A percentile compares a stretch with the other conserved stretches of the same genome.
phyloP scores from a whole-genome alignment of 495 filamentous ascomycete species.

The Daldinia concentrica region DNA sequence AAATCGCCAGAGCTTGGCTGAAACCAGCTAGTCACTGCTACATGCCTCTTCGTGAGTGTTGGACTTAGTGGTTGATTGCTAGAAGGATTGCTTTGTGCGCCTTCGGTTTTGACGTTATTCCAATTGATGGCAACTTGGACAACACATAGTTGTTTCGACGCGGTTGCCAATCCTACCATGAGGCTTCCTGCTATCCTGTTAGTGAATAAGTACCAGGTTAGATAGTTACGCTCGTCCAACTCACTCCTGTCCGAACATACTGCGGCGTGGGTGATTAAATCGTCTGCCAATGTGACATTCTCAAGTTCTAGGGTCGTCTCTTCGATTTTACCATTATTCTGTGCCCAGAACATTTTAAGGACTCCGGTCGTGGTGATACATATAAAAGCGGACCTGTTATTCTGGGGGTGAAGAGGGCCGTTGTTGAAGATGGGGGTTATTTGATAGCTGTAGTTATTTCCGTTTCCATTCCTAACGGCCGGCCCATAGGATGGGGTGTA shows the following conservation, averaged over 20 bases:
- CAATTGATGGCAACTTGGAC: constrained; percentile 69
- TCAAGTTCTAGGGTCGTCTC: constrained; percentile 75
- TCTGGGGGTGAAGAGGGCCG: constrained; percentile 73
- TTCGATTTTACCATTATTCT: constrained; percentile 73
- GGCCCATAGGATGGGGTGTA: constrained; percentile 53
- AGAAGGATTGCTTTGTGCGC: constrained; percentile 47
- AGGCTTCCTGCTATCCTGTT: constrained; percentile 59
- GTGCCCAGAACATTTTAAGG: constrained; percentile 71
- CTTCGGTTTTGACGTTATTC: constrained; percentile 53
- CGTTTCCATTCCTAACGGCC: constrained; percentile 51
- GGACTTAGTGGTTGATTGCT: constrained; percentile 51
- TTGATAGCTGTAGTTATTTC: constrained; percentile 57
- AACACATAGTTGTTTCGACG: constrained; percentile 71
- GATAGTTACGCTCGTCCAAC: constrained; percentile 11
- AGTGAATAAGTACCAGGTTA: constrained; percentile 1
- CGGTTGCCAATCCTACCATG: constrained; percentile 71
- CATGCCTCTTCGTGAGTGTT: constrained; percentile 58
- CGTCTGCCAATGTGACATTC: constrained; percentile 70
- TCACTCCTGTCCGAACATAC: constrained; percentile 76
- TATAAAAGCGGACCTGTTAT: constrained; percentile 72
- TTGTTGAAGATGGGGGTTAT: constrained; percentile 61
- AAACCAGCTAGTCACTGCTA: constrained; percentile 61
- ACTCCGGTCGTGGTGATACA: constrained; percentile 74
- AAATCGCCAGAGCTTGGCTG: constrained; percentile 54
- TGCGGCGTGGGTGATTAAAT: constrained; percentile 81